Conservation (phyloP, 2,329 filamentous ascomycete genomes). For the Penicillium sp. region DNA sequence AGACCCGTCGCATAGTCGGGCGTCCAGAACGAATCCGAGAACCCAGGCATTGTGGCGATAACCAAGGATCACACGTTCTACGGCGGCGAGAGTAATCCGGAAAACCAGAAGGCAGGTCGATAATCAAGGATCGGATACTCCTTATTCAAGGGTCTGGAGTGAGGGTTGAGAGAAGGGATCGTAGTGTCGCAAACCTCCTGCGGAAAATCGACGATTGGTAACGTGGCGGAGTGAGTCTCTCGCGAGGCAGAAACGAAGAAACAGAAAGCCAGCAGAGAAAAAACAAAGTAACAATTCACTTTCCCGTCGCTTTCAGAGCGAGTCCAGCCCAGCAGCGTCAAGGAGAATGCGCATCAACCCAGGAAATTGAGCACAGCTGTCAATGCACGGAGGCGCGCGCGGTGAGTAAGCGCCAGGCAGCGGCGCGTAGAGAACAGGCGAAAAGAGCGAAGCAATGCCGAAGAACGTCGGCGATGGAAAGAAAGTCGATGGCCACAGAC, state of each 20-base stretch:
- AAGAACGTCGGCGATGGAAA: constrained; percentile 2
- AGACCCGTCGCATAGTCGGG: constrained; percentile 94
- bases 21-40: constrained; percentile 97
- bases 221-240: no score
- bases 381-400: constrained; percentile 6
- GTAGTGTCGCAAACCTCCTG: constrained; percentile 3
- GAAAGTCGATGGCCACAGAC: not conserved
- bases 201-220: constrained; percentile 2
- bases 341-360: no score
- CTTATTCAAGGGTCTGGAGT: not conserved
- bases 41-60: constrained; percentile 65
- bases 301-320: no score
- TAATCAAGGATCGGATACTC: not conserved
- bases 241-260: constrained; percentile 1
- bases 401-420: constrained; percentile 21
- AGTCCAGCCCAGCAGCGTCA: no score
- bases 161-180: not conserved
- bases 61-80: not conserved
- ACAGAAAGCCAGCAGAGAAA: no score
- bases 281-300: constrained; percentile 2
- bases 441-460: not conserved
- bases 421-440: not conserved
- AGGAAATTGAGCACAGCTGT: no score
- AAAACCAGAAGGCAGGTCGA: not conserved
- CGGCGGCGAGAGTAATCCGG: not conserved